Conservation (phyloP, 371 early-diverging fungal genomes). For the Capniomyces stellatus region DNA sequence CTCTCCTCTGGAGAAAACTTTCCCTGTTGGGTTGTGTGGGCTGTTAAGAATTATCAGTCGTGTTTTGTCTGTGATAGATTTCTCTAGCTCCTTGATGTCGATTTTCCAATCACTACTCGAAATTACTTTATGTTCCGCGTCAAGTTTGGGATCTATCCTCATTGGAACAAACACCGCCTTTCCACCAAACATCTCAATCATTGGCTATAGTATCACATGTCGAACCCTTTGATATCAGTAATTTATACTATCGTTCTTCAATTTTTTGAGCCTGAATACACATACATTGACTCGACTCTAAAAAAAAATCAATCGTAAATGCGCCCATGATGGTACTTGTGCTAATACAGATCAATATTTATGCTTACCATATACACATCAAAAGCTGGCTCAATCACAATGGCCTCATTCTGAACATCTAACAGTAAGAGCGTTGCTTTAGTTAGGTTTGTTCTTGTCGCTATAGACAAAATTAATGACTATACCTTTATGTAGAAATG, state of each 20-base stretch:
- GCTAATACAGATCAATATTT: too few relatives aligned
- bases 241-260: too few relatives aligned
- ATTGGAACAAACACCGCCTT: constrained; percentile 70
- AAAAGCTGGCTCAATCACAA: constrained; percentile 86
- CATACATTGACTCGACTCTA: too few relatives aligned
- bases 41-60: constrained; percentile 87
- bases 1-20: constrained; percentile 66
- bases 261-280: too few relatives aligned
- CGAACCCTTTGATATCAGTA: too few relatives aligned
- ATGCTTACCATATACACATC: constrained; percentile 92
- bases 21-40: constrained; percentile 89
- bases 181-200: constrained; percentile 82
- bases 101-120: constrained; percentile 63
- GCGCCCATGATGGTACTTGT: too few relatives aligned
- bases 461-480: background rate
- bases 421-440: background rate
- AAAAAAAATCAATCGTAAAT: too few relatives aligned
- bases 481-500: background rate
- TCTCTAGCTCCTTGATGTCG: constrained; percentile 59
- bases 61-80: constrained; percentile 55
- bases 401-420: constrained; percentile 43
- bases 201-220: too few relatives aligned
- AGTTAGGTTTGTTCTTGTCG: background rate
- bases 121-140: constrained; percentile 27
- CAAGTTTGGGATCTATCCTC: constrained; percentile 15